Percentiles rank a stretch among this genome's conserved stretches.
Conservation (phyloP, 805 yeast species). For the Sugiyamaella chiloensis region DNA sequence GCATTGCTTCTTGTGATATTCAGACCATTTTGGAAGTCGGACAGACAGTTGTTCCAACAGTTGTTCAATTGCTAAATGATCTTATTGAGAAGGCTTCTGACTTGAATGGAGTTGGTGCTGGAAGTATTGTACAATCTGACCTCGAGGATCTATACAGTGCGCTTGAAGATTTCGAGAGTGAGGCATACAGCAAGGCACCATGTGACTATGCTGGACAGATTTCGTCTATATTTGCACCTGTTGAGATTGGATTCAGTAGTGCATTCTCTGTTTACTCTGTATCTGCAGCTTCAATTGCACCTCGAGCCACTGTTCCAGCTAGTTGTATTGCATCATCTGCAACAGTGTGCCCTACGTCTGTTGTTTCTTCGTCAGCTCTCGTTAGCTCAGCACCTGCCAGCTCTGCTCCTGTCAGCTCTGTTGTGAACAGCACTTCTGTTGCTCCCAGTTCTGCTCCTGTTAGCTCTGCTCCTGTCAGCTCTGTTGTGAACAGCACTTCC, state of each 20-base stretch:
- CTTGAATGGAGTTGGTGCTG: conserved; percentile 24
- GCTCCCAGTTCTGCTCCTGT: conserved; percentile 4
- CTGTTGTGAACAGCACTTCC: not conserved
- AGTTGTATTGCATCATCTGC: not conserved
- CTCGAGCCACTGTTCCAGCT: conserved; percentile 3
- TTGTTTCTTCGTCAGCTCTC: not conserved
- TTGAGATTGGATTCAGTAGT: conserved; percentile 12
- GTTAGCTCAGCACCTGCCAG: not conserved
- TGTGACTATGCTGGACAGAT: conserved; percentile 18
- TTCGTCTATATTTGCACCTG: conserved; percentile 15
- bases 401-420: not conserved
- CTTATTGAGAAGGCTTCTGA: conserved; percentile 25
- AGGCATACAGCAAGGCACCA: conserved; percentile 18
- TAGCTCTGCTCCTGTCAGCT: not conserved
- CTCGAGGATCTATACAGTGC: conserved; percentile 22
- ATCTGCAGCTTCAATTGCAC: not conserved
- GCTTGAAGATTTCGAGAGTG: conserved; percentile 22
- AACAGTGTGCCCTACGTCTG: not conserved
- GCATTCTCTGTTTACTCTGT: conserved; percentile 10
- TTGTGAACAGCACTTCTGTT: not conserved
- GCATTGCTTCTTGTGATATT: conserved; percentile 5
- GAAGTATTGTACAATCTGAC: conserved; percentile 24
- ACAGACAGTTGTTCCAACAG: conserved; percentile 15
- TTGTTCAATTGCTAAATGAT: conserved; percentile 18
- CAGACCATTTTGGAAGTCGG: conserved; percentile 14